A percentile compares a stretch with the other conserved stretches of the same genome.
phyloP scores from a whole-genome alignment of 306 rosid genomes.

The Prunus kanzakura region DNA sequence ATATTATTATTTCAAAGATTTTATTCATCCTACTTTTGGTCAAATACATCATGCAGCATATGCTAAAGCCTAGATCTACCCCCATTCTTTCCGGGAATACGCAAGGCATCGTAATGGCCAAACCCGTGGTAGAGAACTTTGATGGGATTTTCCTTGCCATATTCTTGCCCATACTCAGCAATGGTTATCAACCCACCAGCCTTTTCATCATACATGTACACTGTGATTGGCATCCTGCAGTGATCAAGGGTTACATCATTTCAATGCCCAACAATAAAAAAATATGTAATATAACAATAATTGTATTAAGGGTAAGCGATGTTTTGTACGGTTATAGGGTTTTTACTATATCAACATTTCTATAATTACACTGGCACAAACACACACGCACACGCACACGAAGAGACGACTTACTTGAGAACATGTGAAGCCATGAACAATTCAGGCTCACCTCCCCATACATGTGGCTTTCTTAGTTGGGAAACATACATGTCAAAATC shows the following conservation, averaged over 20 bases:
- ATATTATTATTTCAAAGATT: background rate
- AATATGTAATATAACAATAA: background rate
- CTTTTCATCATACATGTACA: slow-evolving; percentile 78
- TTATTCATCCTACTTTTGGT: background rate
- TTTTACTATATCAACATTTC: background rate
- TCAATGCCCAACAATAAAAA: slow-evolving; percentile 7
- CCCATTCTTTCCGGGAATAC: slow-evolving; percentile 49
- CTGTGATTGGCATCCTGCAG: slow-evolving; percentile 91
- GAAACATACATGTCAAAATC: slow-evolving; percentile 76
- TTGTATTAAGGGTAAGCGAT: background rate
- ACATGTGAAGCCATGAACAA: slow-evolving; percentile 91
- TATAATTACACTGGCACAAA: background rate
- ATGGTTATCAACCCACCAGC: slow-evolving; percentile 86
- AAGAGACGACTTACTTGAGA: slow-evolving; percentile 52
- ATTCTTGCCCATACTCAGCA: slow-evolving; percentile 93
- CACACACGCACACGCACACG: background rate
- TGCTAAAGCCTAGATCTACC: slow-evolving; percentile 47
- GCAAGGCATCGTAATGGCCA: slow-evolving; percentile 91
- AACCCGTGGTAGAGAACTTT: slow-evolving; percentile 84
- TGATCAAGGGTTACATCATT: slow-evolving; percentile 7
- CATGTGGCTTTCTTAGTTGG: slow-evolving; percentile 71
- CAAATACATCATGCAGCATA: background rate
- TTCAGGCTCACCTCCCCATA: slow-evolving; percentile 99
- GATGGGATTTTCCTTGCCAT: slow-evolving; percentile 71
- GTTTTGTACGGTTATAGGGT: background rate